Evolutionary conservation across 2,329 filamentous ascomycete species (phyloP), one percentile per base, ranked within the genome.

Genomic region (Waltergamsia citrina): DNA sequence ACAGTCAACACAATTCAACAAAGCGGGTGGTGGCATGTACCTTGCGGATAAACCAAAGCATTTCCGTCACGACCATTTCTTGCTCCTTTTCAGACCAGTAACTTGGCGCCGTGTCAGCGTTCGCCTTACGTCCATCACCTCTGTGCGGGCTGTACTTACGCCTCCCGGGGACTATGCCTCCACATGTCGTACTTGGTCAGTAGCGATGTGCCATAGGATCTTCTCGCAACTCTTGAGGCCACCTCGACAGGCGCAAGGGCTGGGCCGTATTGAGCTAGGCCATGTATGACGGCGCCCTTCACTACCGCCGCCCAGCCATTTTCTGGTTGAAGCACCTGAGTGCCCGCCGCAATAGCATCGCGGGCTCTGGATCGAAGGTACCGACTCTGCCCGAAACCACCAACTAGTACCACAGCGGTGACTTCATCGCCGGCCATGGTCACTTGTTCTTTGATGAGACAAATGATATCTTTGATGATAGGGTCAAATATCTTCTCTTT

Each of bases 401-500:
- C 66, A 10, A 70, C 65, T 5, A 71, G 53, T 4, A 70, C 50
- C 4, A 69, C 57, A 11, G 62, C 56, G 1, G 54, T 45, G 9
- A 60, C 46, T 9, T 51, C 47, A 15, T 46, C 43, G 12, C 50
- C 53, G 4, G 52, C 56, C 55, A 59, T 54, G 10, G 46, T 43
- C 19, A 60, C 51, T 34, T 60, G 56, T 31, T 60, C 63, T 25
- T 59, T 54, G 30, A 68, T 57, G 5, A 63, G 55, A 3, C 57
- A 56, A 3, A 58, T 48, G n/a, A 61, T 53, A 15, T 62, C 51
- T 53, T 52, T 71, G 54, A 43, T 62, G 43, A 60, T 58, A 5
- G 56, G 56, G 5, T 54, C 53, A 36, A 59, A 57, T 10, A 60
- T 54, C 72, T 45, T 63, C 69, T 54, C 81, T 71, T 46, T 85